Evolutionary conservation across 2,329 filamentous ascomycete species (phyloP).

Genomic region (Nakataea oryzae): DNA sequence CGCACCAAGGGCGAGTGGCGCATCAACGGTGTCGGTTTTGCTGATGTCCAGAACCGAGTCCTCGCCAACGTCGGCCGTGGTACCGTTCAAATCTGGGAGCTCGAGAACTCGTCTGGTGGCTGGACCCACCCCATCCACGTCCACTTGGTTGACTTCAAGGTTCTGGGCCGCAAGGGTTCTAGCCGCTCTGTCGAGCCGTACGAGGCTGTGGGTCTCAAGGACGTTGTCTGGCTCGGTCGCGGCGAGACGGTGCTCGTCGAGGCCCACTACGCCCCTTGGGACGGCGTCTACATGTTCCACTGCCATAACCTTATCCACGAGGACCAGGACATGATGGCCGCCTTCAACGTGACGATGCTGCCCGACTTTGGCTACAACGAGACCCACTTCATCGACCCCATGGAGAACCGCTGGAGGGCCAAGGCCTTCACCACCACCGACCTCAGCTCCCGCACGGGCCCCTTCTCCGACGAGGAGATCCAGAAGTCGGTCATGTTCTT

Average conservation of each 20-base stretch:
- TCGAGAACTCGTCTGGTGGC: slow-evolving; percentile 36
- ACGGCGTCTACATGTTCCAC: slow-evolving; percentile 40
- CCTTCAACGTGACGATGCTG: slow-evolving; percentile 30
- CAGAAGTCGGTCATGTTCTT: slow-evolving; percentile 11
- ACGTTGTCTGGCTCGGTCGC: slow-evolving; percentile 42
- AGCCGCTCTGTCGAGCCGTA: slow-evolving; percentile 33
- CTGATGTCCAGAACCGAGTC: slow-evolving; percentile 34
- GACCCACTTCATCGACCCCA: slow-evolving; percentile 22
- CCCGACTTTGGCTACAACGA: slow-evolving; percentile 26
- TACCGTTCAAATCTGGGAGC: slow-evolving; percentile 36
- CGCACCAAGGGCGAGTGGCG: slow-evolving; percentile 32
- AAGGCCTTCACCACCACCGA: slow-evolving; percentile 14
- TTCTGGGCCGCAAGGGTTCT: slow-evolving; percentile 30
- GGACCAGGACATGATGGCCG: slow-evolving; percentile 35
- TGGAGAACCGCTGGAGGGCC: slow-evolving; percentile 23
- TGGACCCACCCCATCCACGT: slow-evolving; percentile 46
- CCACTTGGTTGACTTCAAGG: slow-evolving; percentile 47
- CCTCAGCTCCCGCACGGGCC: slow-evolving; percentile 11
- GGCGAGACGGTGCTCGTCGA: slow-evolving; percentile 39
- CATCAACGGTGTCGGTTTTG: slow-evolving; percentile 39
- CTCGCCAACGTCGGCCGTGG: slow-evolving; percentile 35
- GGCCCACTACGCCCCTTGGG: slow-evolving; percentile 40
- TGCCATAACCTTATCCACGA: slow-evolving; percentile 36
- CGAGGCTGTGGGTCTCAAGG: slow-evolving; percentile 44
- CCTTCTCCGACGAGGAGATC: slow-evolving; percentile 14